phyloP scores from a whole-genome alignment of 2,329 filamentous ascomycete genomes.

The Akanthomyces dipterigenus region DNA sequence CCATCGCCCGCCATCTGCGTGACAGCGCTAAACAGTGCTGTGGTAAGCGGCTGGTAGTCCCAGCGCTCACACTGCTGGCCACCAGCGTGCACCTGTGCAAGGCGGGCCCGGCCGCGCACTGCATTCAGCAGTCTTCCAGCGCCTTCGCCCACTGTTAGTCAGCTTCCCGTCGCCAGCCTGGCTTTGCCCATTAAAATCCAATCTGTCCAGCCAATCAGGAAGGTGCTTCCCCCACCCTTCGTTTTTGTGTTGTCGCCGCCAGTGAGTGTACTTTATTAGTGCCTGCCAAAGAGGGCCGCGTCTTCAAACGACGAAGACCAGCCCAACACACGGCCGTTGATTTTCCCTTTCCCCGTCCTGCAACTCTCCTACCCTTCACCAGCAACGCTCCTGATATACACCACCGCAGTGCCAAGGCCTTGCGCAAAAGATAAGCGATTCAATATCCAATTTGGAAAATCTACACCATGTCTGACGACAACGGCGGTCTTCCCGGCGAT shows the following conservation, averaged over 20 bases:
- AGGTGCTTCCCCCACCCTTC: conserved; percentile 2
- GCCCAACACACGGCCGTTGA: background rate
- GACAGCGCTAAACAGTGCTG: background rate
- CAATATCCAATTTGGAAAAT: background rate
- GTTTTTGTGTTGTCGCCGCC: background rate
- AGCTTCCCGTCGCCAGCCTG: background rate
- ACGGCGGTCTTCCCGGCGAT: conserved; percentile 39
- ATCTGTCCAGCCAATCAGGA: background rate
- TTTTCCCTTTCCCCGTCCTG: background rate
- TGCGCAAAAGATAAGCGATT: background rate
- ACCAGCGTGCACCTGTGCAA: background rate
- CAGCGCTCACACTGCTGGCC: background rate
- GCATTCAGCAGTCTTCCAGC: conserved; percentile 1
- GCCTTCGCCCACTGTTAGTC: conserved; percentile 4
- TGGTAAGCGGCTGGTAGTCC: background rate
- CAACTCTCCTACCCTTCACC: background rate
- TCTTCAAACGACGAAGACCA: conserved; percentile 2
- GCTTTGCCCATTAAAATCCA: background rate
- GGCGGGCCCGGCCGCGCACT: background rate
- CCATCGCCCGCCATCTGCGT: no score
- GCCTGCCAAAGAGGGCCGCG: background rate
- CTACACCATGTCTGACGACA: conserved; percentile 43
- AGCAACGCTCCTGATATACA: background rate
- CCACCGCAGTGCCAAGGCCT: background rate
- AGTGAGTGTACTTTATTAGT: background rate